phyloP scores from a whole-genome alignment of 2,329 filamentous ascomycete genomes.

The Dothideomycetes sp. region DNA sequence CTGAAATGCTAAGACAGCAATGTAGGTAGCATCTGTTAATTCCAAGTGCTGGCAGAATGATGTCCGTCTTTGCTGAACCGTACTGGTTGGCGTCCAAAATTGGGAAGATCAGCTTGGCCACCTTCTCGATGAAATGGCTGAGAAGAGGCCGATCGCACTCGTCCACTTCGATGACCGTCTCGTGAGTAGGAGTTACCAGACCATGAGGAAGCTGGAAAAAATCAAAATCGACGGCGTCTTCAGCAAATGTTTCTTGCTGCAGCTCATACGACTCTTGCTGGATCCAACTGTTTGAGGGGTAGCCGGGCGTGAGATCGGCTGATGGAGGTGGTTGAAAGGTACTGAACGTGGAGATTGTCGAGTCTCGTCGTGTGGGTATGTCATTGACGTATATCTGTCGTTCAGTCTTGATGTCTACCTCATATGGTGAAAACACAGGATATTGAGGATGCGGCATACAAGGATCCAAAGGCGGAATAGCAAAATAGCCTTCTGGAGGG shows the following conservation, averaged over 20 bases:
- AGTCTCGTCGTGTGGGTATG: conserved; percentile 73
- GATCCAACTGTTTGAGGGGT: conserved; percentile 58
- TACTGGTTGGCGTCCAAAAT: conserved; percentile 84
- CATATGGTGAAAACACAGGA: conserved; percentile 66
- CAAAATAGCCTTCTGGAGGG: conserved; percentile 45
- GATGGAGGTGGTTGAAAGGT: conserved; percentile 75
- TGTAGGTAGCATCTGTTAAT: conserved; percentile 89
- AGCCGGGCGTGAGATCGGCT: conserved; percentile 50
- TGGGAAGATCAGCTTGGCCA: conserved; percentile 82
- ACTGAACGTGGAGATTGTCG: conserved; percentile 83
- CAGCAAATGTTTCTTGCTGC: conserved; percentile 53
- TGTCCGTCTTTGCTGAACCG: conserved; percentile 66
- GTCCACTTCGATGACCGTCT: conserved; percentile 70
- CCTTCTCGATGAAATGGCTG: conserved; percentile 81
- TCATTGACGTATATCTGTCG: conserved; percentile 89
- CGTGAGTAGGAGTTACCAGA: conserved; percentile 49
- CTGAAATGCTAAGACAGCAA: conserved; percentile 87
- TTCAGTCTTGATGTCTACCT: conserved; percentile 93
- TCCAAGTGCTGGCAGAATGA: conserved; percentile 79
- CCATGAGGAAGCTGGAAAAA: conserved; percentile 75
- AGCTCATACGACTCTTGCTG: conserved; percentile 59
- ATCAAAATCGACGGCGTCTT: conserved; percentile 53
- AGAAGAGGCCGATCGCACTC: conserved; percentile 79
- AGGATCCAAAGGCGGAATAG: conserved; percentile 43
- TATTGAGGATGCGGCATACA: conserved; percentile 36